Conservation (phyloP, 2,329 filamentous ascomycete genomes). For the Fusarium sp. region DNA sequence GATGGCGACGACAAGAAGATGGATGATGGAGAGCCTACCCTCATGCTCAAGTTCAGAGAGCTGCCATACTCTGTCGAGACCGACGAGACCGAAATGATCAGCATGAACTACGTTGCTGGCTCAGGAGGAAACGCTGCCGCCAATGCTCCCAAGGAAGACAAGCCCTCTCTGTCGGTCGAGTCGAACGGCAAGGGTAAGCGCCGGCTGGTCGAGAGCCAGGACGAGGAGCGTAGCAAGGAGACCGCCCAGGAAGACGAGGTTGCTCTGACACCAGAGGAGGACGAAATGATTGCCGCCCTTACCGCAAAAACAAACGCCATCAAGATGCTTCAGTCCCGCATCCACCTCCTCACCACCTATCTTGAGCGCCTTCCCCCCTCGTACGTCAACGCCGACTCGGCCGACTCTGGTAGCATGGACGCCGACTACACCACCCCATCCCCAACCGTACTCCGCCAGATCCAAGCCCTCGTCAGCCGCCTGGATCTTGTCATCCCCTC, state of each 20-base stretch:
- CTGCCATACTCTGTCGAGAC: constrained; percentile 90
- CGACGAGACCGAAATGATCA: constrained; percentile 97
- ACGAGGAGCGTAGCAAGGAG: constrained; percentile 39
- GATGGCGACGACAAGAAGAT: constrained; percentile 75
- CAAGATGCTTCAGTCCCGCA: constrained; percentile 86
- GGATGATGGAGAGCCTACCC: constrained; percentile 67
- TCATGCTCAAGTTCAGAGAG: constrained; percentile 80
- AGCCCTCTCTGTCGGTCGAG: constrained; percentile 54
- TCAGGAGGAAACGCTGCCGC: constrained; percentile 80
- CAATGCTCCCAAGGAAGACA: constrained; percentile 59
- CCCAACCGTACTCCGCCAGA: constrained; percentile 82
- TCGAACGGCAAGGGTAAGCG: constrained; percentile 64
- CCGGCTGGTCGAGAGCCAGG: constrained; percentile 49
- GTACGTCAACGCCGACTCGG: constrained; percentile 63
- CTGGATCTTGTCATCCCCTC: constrained; percentile 83
- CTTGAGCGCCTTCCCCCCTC: constrained; percentile 75
- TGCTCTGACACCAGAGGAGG: constrained; percentile 65
- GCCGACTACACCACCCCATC: constrained; percentile 59
- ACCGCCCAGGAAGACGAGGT: constrained; percentile 50
- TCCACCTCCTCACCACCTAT: constrained; percentile 78
- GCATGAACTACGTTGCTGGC: constrained; percentile 89
- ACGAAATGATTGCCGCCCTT: constrained; percentile 71
- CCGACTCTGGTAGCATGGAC: constrained; percentile 49
- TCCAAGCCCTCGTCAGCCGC: constrained; percentile 84
- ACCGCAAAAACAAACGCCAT: constrained; percentile 92